Conservation (phyloP, 352 stramenopile species). For the Phytophthora idaei region DNA sequence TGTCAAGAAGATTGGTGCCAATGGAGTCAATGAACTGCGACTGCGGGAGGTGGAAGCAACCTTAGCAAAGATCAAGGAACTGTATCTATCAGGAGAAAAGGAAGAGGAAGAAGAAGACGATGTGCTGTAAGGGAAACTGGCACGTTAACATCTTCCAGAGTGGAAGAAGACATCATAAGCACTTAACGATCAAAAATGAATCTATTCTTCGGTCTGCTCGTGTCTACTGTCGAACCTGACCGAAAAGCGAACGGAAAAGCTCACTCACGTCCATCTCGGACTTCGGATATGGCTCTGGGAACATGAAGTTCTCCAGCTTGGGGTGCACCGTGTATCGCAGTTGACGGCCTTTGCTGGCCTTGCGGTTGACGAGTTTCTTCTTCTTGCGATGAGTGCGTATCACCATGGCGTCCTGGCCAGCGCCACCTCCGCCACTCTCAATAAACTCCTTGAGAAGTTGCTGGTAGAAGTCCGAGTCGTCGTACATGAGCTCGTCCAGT, state of each 20-base stretch:
- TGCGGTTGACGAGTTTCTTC: conserved; percentile 88
- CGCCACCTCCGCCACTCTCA: conserved; percentile 64
- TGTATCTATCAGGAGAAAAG: conserved; percentile 63
- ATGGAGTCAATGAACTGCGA: conserved; percentile 56
- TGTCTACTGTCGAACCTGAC: conserved; percentile 52
- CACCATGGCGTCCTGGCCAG: conserved; percentile 54
- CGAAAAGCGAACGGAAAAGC: conserved; percentile 87
- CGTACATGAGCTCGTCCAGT: conserved; percentile 87
- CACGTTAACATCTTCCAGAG: conserved; percentile 20
- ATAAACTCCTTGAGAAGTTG: conserved; percentile 91
- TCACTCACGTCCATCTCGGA: conserved; percentile 85
- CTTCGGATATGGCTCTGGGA: conserved; percentile 78
- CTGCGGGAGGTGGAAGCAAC: conserved; percentile 49
- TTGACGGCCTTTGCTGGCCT: conserved; percentile 85
- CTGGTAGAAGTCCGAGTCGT: conserved; percentile 90
- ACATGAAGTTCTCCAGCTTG: conserved; percentile 92
- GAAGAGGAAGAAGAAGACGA: conserved; percentile 89
- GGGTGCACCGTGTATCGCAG: conserved; percentile 86
- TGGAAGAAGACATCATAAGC: conserved; percentile 15
- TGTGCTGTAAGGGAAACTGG: conserved; percentile 63
- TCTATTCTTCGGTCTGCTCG: conserved; percentile 24
- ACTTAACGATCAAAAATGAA: conserved; percentile 24
- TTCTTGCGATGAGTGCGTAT: conserved; percentile 81
- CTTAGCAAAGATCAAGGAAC: conserved; percentile 56
- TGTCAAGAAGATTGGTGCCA: conserved; percentile 83